Percentiles rank a stretch among this genome's conserved stretches.
phyloP scores from a whole-genome alignment of 2,329 filamentous ascomycete species.

The Verticillium tricorpus region DNA sequence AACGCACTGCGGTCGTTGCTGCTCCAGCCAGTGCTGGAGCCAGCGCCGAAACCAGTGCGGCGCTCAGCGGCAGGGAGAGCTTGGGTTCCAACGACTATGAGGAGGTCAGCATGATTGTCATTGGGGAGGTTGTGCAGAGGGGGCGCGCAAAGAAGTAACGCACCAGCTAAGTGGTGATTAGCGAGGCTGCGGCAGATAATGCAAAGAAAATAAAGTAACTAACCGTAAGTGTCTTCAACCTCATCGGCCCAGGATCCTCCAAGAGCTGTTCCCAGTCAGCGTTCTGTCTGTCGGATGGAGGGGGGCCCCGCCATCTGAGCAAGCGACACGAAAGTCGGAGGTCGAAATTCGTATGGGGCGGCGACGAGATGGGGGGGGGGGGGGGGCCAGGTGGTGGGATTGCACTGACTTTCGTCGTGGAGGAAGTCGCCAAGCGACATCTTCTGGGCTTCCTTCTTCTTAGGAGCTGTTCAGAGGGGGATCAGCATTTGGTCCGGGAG shows the following conservation, averaged over 20 bases:
- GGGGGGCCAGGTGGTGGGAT: conserved; percentile 4
- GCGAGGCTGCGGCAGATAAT: conserved; percentile 7
- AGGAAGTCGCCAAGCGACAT: conserved; percentile 98
- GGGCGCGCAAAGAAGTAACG: conserved; percentile 14
- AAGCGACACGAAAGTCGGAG: neutral
- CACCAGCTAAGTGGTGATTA: conserved; percentile 31
- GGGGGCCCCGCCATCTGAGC: neutral
- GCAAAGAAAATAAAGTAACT: conserved; percentile 27
- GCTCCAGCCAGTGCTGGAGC: conserved; percentile 25
- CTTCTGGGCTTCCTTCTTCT: conserved; percentile 92
- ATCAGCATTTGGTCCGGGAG: neutral
- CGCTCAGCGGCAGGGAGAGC: conserved; percentile 45
- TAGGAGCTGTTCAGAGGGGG: conserved; percentile 63
- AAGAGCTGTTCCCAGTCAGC: conserved; percentile 34
- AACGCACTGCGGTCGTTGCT: conserved; percentile 41
- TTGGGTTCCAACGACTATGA: conserved; percentile 44
- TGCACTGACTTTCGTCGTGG: conserved; percentile 75
- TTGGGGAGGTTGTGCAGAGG: neutral
- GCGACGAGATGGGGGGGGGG: neutral
- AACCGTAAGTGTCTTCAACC: conserved; percentile 86
- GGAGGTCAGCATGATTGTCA: neutral
- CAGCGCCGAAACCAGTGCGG: neutral
- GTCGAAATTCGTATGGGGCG: neutral
- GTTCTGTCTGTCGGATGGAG: neutral
- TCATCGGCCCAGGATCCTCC: conserved; percentile 97